Evolutionary conservation across 352 stramenopile species (phyloP).

Genomic region (Globisporangium middletonii): DNA sequence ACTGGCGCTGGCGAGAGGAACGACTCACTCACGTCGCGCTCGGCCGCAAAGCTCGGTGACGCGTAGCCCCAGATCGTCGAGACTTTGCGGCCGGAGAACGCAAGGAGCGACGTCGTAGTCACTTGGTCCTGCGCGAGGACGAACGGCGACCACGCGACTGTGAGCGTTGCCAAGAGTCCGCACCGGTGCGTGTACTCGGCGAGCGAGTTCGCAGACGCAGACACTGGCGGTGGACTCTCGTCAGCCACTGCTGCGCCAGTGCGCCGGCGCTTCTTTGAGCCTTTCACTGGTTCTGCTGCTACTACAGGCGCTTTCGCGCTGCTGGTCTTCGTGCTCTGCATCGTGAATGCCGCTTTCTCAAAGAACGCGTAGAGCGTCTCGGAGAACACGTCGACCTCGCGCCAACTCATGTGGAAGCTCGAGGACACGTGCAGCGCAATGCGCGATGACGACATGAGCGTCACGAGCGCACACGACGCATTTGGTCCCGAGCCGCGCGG

Average conservation of each 20-base stretch:
- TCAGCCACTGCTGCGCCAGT: not conserved
- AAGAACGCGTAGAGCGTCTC: conserved; percentile 65
- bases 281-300: conserved; percentile 3
- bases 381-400: conserved; percentile 61
- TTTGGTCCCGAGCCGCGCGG: conserved; percentile 70
- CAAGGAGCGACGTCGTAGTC: conserved; percentile 53
- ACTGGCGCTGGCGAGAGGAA: conserved; percentile 27
- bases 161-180: conserved; percentile 53
- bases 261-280: conserved; percentile 20
- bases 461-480: conserved; percentile 57
- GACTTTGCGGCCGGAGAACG: conserved; percentile 51
- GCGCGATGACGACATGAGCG: conserved; percentile 48
- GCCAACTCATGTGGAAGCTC: conserved; percentile 80
- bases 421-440: conserved; percentile 69
- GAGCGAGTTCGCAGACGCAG: conserved; percentile 26
- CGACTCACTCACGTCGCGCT: conserved; percentile 5
- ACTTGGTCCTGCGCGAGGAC: conserved; percentile 32
- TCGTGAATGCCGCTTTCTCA: conserved; percentile 30
- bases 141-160: conserved; percentile 69
- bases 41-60: conserved; percentile 31
- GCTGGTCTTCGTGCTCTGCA: conserved; percentile 8
- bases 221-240: not conserved
- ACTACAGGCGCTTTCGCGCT: not conserved
- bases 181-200: conserved; percentile 54
- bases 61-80: conserved; percentile 69